phyloP scores from a whole-genome alignment of 768 basidiomycete species.

The Suillus ampliporus region DNA sequence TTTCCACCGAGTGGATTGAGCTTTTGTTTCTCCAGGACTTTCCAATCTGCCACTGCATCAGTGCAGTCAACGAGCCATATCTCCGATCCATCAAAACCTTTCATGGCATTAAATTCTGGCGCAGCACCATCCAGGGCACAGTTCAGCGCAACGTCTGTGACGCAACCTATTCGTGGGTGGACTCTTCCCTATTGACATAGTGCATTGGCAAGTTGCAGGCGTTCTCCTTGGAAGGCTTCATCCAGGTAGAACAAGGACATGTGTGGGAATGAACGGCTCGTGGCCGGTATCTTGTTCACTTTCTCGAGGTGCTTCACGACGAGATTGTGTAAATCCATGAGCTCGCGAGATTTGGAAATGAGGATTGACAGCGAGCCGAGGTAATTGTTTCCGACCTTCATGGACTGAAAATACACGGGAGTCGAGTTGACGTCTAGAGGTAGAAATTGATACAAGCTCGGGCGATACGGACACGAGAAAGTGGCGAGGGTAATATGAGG shows the following conservation, averaged over 20 bases:
- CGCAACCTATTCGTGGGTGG: not conserved
- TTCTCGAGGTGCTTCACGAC: not conserved
- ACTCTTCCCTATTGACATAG: not conserved
- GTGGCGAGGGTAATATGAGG: slow-evolving; percentile 2
- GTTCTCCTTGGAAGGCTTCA: not conserved
- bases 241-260: slow-evolving; percentile 6
- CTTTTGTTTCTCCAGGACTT: not conserved
- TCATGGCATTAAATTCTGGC: not conserved
- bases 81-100: not conserved
- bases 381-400: not conserved
- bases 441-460: not conserved
- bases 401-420: slow-evolving; percentile 1
- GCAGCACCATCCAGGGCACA: slow-evolving; percentile 1
- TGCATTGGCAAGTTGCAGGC: not conserved
- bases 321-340: not conserved
- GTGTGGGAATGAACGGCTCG: not conserved
- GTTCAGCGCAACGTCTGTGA: not conserved
- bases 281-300: not conserved
- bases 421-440: not conserved
- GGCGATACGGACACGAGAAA: not conserved
- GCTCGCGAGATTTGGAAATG: not conserved
- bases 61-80: slow-evolving; percentile 3
- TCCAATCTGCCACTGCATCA: slow-evolving; percentile 1
- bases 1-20: too few relatives aligned
- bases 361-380: not conserved